Evolutionary conservation across 176 grass and related monocot genomes (phyloP), one percentile per base, ranked within the genome.

Genomic region (Eleusine coracana): DNA sequence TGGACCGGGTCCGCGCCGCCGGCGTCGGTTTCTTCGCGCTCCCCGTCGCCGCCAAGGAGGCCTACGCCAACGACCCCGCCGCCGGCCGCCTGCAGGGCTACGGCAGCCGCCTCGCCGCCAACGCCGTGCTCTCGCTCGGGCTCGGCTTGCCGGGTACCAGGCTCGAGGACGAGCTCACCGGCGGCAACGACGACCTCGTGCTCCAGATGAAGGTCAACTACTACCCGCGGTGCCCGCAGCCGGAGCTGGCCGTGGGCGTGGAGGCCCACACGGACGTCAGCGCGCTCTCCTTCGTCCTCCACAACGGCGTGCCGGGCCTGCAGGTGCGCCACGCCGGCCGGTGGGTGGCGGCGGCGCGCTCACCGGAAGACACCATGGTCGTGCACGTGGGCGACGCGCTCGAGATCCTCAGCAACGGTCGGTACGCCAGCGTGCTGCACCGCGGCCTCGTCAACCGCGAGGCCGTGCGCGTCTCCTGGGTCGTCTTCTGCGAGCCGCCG

Each of bases 161-260:
- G 20, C 90, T 98, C 0, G 90, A 98, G 61, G 36, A 10, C 1
- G 76, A 73, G 28, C 86, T 98, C 20, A 34, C 13, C 28, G 9
- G 7, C 40, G 40, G 5, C 4, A 3, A 42, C 4, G 40, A 42
- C 0, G 40, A 42, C 40, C 40, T 42, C 6, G 63, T 89, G 4
- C 87, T 98, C 49, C 91, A 98, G 83, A 11, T 98, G 36, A 98
- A 98, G 90, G 95, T 98, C 54, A 98, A 95, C 80, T 98, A 98
- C 87, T 98, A 98, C 87, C 96, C 96, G 0, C 49, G 60, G 29
- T 95, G 96, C 88, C 96, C 92, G 46, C 96, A 88, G 86, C 96
- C 96, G 1, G 87, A 95, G 65, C 90, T 98, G n/a, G 96, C 92
- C 12, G 63, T 98, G 2, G 96, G 90, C 63, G 96, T 95, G 6